Percentiles rank a stretch among this genome's conserved stretches.
Conservation (phyloP, 768 basidiomycete genomes). For the Tricholoma hemisulphureum region DNA sequence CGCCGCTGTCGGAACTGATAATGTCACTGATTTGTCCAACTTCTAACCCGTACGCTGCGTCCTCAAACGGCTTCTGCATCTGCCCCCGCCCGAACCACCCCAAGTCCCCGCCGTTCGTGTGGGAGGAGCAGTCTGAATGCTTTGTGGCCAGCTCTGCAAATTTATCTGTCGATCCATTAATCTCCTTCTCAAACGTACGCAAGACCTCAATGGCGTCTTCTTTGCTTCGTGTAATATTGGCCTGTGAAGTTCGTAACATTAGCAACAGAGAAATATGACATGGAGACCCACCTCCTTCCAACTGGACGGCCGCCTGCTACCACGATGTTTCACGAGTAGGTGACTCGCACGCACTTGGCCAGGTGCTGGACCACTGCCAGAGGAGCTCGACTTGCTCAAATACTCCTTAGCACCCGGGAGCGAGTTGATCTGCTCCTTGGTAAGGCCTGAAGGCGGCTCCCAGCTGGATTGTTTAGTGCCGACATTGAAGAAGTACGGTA, state of each 20-base stretch:
- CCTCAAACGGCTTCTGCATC: slow-evolving; percentile 99
- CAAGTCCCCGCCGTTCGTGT: slow-evolving; percentile 80
- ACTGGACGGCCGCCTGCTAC: slow-evolving; percentile 73
- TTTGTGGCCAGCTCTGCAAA: slow-evolving; percentile 74
- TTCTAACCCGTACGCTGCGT: slow-evolving; percentile 70
- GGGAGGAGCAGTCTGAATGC: slow-evolving; percentile 90
- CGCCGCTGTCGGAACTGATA: slow-evolving; percentile 89
- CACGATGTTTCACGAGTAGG: slow-evolving; percentile 87
- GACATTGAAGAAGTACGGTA: slow-evolving; percentile 89
- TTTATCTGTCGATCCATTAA: slow-evolving; percentile 52
- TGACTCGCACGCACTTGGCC: slow-evolving; percentile 90
- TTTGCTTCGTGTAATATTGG: slow-evolving; percentile 79
- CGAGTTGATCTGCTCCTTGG: slow-evolving; percentile 53
- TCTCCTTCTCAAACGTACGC: slow-evolving; percentile 57
- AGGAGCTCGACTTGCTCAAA: slow-evolving; percentile 21
- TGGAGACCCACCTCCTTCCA: slow-evolving; percentile 71
- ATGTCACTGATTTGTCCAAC: slow-evolving; percentile 79
- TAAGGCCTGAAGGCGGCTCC: slow-evolving; percentile 67
- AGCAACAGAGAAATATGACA: neutral
- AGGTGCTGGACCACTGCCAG: slow-evolving; percentile 23
- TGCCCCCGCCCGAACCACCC: slow-evolving; percentile 81
- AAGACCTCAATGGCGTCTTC: slow-evolving; percentile 88
- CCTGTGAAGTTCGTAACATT: slow-evolving; percentile 37
- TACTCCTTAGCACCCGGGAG: slow-evolving; percentile 69
- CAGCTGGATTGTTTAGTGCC: slow-evolving; percentile 72